Evolutionary conservation across 495 filamentous ascomycete genomes (phyloP).

Genomic region (Cryomyces antarcticus): DNA sequence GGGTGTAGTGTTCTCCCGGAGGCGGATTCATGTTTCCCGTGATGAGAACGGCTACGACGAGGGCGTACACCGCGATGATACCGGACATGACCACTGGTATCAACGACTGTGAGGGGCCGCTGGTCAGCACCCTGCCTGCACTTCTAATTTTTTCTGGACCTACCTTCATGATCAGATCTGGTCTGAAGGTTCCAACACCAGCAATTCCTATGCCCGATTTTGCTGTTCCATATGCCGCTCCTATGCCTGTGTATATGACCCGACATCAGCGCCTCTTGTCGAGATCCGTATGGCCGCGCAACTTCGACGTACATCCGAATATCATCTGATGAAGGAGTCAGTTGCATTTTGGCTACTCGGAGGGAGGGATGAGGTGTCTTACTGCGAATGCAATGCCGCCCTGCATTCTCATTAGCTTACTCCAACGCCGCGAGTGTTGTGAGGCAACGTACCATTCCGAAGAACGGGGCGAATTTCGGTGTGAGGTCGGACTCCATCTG

Average conservation of each 20-base stretch:
- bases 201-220: slow-evolving; percentile 94
- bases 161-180: slow-evolving; percentile 98
- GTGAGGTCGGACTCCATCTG: slow-evolving; percentile 48
- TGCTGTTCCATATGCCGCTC: slow-evolving; percentile 91
- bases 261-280: too few species aligned
- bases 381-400: slow-evolving; percentile 81
- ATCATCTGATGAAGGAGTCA: slow-evolving; percentile 32
- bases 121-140: slow-evolving; percentile 7
- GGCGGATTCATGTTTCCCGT: slow-evolving; percentile 60
- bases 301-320: slow-evolving; percentile 57
- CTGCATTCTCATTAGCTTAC: slow-evolving; percentile 20
- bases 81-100: slow-evolving; percentile 98
- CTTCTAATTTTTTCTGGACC: slow-evolving; percentile 1
- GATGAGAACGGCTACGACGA: slow-evolving; percentile 91
- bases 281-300: background rate
- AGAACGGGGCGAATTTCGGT: slow-evolving; percentile 89
- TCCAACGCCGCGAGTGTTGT: background rate
- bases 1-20: slow-evolving; percentile 39
- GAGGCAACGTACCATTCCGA: slow-evolving; percentile 64
- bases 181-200: slow-evolving; percentile 77
- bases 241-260: slow-evolving; percentile 36
- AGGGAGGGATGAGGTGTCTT: slow-evolving; percentile 24
- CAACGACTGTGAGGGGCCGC: slow-evolving; percentile 38
- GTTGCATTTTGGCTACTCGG: background rate
- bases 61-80: slow-evolving; percentile 95